Evolutionary conservation across 2,329 filamentous ascomycete genomes (phyloP), one percentile per base, ranked within the genome.

Genomic region (Ceratocystis colombiana): DNA sequence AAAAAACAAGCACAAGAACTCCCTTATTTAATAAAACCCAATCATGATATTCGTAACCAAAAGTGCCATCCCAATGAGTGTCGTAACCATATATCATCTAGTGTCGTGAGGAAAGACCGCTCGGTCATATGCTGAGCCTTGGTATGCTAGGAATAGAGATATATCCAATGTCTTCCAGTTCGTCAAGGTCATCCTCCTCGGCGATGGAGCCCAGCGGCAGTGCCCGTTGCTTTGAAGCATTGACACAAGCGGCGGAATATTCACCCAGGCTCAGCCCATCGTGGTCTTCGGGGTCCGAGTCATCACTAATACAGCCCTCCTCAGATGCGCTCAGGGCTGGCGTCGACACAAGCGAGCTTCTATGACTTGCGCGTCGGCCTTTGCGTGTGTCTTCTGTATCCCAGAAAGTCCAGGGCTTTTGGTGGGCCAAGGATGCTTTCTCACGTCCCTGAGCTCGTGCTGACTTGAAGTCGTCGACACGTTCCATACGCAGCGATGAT

Each of bases 161-260:
- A n/a, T 66, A 68, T n/a, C 65, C 67, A 45, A 68, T 64, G 20
- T 64, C 64, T 46, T 68, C 67, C 20, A 68, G 48, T 17, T 66
- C 63, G 17, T 68, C 53, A 7, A 64, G 33, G 20, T 64, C 50
- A 8, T 61, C 55, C 15, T 64, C 64, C 33, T 65, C 67, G 5
- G 53, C 50, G n/a, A 68, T 61, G 8, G 64, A 30, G 37, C 50
- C 46, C 17, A 65, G 25, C 12, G 15, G 57, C 17, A 53, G 41
- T 7, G 41, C 5, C 30, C 25, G 57, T 3, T 61, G 50, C 10
- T 61, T 61, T 37, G 64, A 59, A 20, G 64, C 57, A 3, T 30
- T 41, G 30, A 65, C 61, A 53, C 67, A 64, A 20, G n/a, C 64
- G 12, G 48, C 7, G 10, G n/a, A 20, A 25, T 20, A 0, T 25